Evolutionary conservation across 164 flowering plant species (phyloP), one percentile per base, ranked within the genome.

Genomic region (Chimonanthus praecox): DNA sequence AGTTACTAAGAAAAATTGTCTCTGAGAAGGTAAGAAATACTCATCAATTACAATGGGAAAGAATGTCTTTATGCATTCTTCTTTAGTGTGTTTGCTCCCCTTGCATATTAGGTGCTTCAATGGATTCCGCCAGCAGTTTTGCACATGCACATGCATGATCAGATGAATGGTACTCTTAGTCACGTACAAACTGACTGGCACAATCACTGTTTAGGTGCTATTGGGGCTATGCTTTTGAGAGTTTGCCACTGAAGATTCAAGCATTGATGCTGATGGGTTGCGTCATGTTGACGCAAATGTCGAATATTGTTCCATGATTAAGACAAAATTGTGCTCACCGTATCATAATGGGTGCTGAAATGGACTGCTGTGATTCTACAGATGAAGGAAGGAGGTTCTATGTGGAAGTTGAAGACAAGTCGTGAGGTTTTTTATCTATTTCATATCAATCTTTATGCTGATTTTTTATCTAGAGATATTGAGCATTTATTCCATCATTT

Each of bases 331-430:
- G 98, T 63, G 95, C 98, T 72, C 98, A 20, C 21, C 91, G 98
- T 54, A 85, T 96, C 49, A 73, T 93, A 73, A 96, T 96, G 99
- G 99, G 99, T 76, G 97, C 98, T 78, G 99, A 96, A 84, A 96
- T 96, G 98, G 99, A 96, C 80, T 96, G 97, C 77, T 94, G 92
- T 84, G 99, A 96, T 86, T 79, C 87, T 62, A 88, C 94, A 48
- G 95, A 89, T 78, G 94, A 88, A 81, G 99, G 98, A 54, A 85
- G 84, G 80, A 88, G 90, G 84, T 92, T 92, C 79, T 94, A 90
- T 78, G 87, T 96, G 71, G 99, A 96, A 96, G 82, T 71, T 94
- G 80, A 94, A 96, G 82, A 94, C 99, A 21, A 88, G 85, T 79
- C 97, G 97, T 72, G 99, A 94, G 98, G 99, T 96, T 76, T 65